Percentiles rank a stretch among this genome's conserved stretches.
phyloP scores from a whole-genome alignment of 805 yeast species.

The Cyberlindnera amylophila region DNA sequence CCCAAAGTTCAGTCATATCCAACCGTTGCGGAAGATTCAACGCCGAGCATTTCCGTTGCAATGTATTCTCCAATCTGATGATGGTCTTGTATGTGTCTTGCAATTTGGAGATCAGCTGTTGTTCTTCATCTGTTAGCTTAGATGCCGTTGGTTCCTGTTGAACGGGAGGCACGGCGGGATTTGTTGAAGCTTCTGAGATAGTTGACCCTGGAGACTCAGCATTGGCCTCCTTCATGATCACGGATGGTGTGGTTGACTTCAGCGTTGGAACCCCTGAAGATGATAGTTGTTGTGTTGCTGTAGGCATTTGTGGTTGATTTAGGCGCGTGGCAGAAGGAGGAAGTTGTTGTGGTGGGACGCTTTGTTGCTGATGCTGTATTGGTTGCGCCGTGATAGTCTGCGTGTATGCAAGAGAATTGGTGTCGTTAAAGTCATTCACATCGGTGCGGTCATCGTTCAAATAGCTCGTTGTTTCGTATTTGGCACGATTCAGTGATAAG shows the following conservation, averaged over 20 bases:
- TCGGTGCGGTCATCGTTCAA: constrained; percentile 23
- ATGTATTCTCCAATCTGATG: constrained; percentile 61
- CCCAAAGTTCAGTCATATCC: constrained; percentile 66
- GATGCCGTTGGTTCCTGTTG: constrained; percentile 11
- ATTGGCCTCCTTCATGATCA: constrained; percentile 14
- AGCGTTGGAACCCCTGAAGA: neutral
- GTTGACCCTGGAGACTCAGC: constrained; percentile 23
- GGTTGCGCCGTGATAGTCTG: constrained; percentile 10
- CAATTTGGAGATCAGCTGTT: constrained; percentile 60
- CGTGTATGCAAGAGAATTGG: constrained; percentile 17
- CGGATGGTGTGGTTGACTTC: constrained; percentile 6
- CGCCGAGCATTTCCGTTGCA: constrained; percentile 66
- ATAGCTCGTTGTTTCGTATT: constrained; percentile 17
- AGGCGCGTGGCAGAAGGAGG: constrained; percentile 5
- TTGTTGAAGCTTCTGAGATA: constrained; percentile 15
- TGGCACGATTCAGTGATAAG: constrained; percentile 14
- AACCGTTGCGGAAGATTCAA: constrained; percentile 50
- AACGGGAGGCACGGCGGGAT: constrained; percentile 5
- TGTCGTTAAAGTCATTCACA: constrained; percentile 18
- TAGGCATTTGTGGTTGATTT: constrained; percentile 8
- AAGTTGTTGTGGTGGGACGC: neutral
- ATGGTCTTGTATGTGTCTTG: constrained; percentile 74
- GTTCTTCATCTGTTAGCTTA: constrained; percentile 50
- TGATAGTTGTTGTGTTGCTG: constrained; percentile 3
- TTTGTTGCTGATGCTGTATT: neutral